phyloP scores from a whole-genome alignment of 2,329 filamentous ascomycete species.

The Arthrobotrys sphaeroides region DNA sequence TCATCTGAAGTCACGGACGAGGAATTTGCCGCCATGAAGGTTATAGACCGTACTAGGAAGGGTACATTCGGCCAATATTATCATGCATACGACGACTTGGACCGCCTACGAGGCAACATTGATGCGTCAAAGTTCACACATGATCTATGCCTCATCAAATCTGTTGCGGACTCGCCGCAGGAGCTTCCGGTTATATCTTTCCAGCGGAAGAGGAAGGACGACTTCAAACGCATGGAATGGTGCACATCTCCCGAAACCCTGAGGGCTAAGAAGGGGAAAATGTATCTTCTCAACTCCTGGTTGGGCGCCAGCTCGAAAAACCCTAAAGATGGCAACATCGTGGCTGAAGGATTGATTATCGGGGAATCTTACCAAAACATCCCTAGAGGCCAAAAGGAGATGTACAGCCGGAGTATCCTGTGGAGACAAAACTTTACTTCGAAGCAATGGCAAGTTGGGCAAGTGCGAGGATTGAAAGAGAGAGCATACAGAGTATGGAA shows the following conservation, averaged over 20 bases:
- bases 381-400: slow-evolving; percentile 29
- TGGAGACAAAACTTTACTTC: slow-evolving; percentile 52
- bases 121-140: slow-evolving; percentile 40
- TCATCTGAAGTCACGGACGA: slow-evolving; percentile 31
- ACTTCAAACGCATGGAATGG: slow-evolving; percentile 52
- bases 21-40: slow-evolving; percentile 29
- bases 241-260: slow-evolving; percentile 39
- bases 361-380: slow-evolving; percentile 49
- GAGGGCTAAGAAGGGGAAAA: slow-evolving; percentile 29
- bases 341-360: slow-evolving; percentile 46
- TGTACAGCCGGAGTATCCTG: slow-evolving; percentile 49
- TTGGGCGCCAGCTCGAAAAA: slow-evolving; percentile 39
- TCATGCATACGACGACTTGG: slow-evolving; percentile 29
- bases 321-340: slow-evolving; percentile 47
- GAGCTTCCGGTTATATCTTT: slow-evolving; percentile 47
- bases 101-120: slow-evolving; percentile 25
- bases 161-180: slow-evolving; percentile 19
- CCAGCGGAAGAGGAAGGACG: slow-evolving; percentile 43
- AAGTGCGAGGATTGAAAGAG: slow-evolving; percentile 36
- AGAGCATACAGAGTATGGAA: slow-evolving; percentile 45
- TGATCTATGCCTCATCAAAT: slow-evolving; percentile 41
- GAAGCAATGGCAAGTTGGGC: slow-evolving; percentile 48
- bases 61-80: slow-evolving; percentile 40
- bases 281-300: slow-evolving; percentile 51
- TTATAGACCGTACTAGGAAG: slow-evolving; percentile 27